Base-by-base conservation (phyloP, 805 yeast species). In the Lachancea waltii region DNA sequence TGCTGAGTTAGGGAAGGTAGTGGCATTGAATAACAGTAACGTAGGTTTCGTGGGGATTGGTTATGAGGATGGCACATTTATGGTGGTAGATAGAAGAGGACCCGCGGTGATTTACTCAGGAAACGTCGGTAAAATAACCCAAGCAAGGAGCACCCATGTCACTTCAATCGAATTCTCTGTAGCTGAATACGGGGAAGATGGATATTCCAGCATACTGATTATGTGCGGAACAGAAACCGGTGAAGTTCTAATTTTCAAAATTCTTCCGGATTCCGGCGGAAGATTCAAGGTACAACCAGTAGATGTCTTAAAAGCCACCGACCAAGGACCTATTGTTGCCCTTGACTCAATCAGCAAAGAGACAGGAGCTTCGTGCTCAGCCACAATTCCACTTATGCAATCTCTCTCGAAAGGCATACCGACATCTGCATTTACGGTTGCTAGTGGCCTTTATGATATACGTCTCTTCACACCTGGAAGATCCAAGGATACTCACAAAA, bases 21-120 rank as follows among this genome's bases (percentile, higher is more conserved):
- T 89, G 0, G 73, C 84, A 1, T 44, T 89, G 34, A 69, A 72
- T 38, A 73, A 83, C 57, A 79, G 89, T 43, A 73, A 81, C 45
- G 68, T 86, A 34, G 96, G 96, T 0, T 89, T 92, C 63, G 84
- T 82, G 7, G 92, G 83, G 0, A 66, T 85, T 29, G 95, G 84
- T 1, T 86, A 82, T 56, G 72, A 71, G 32, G 71, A 79, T 10
- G 97, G 97, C n/a, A 69, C 76, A 24, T 44, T 90, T 13, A 61
- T 81, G 2, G 77, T 90, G 0, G 64, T 89, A 42, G 97, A 90
- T 61, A 68, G 84, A 39, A 69, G 96, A 42, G 84, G 84, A 66
- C 89, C 89, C 0, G 86, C 85, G 0, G 60, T 79, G 5, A 79
- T 83, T 19, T 66, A 63, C 42, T 67, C 71, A 35, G 67, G 64